Conservation (phyloP, 2,329 filamentous ascomycete genomes). For the Lachnellula cervina region DNA sequence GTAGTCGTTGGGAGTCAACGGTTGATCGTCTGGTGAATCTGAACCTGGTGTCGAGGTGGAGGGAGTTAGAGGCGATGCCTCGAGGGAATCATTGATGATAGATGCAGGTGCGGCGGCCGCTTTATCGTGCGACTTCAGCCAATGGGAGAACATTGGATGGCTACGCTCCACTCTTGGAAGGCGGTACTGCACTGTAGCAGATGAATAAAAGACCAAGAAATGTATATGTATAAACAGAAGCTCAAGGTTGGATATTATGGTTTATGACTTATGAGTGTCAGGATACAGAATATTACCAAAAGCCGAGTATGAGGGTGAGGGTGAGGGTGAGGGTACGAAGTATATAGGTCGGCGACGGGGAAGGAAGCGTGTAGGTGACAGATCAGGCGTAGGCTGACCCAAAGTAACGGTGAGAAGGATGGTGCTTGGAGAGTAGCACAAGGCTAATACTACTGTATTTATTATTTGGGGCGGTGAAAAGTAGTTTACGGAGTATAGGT, state of each 20-base stretch:
- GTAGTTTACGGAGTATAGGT: neutral
- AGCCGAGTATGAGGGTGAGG: neutral
- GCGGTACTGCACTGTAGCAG: neutral
- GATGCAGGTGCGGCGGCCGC: neutral
- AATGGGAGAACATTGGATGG: neutral
- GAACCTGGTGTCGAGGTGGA: conserved; percentile 2
- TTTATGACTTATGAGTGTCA: neutral
- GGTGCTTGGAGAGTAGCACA: neutral
- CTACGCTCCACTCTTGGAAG: neutral
- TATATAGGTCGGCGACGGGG: neutral
- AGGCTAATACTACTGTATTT: neutral
- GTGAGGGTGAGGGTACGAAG: neutral
- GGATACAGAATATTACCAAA: neutral
- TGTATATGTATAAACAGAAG: neutral
- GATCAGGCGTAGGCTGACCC: neutral
- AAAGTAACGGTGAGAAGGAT: neutral
- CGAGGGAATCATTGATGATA: neutral
- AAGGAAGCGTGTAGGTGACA: neutral
- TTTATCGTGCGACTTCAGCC: neutral
- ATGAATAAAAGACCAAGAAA: neutral
- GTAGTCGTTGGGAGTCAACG: conserved; percentile 9
- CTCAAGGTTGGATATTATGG: too few species aligned
- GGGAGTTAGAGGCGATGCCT: conserved; percentile 5
- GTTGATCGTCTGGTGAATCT: conserved; percentile 1
- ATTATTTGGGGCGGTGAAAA: neutral